These are phyloP conservation scores for Phytophthora tubulina DNA, from an alignment of 352 stramenopile species.

Conservation along the genomic window DNA sequence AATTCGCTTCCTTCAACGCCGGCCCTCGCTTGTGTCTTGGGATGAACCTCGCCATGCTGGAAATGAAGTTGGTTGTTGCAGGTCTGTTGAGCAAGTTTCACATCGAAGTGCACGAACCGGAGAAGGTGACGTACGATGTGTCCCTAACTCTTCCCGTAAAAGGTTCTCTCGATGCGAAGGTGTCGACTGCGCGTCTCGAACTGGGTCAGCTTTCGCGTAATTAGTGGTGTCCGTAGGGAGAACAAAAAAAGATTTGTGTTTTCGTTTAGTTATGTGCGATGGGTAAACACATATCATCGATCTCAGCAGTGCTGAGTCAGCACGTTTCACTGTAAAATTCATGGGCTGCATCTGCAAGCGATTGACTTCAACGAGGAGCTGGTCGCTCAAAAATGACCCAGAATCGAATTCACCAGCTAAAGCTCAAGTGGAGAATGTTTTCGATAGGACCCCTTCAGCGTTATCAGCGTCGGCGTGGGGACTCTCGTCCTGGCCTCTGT, in stretches of 20 bases:
- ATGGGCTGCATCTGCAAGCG: too few relatives aligned
- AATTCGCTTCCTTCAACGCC: conserved; percentile 56
- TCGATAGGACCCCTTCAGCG: conserved; percentile 3
- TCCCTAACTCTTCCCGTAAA: conserved; percentile 38
- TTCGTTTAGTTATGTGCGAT: too few relatives aligned
- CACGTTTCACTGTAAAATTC: too few relatives aligned
- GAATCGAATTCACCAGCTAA: conserved; percentile 1
- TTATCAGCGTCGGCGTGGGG: neutral
- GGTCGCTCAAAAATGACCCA: neutral
- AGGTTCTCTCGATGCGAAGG: conserved; percentile 26
- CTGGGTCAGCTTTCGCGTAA: too few relatives aligned
- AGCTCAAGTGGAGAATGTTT: conserved; percentile 5
- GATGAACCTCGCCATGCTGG: conserved; percentile 70
- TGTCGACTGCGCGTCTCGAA: too few relatives aligned
- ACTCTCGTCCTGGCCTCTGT: neutral
- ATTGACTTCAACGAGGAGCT: conserved; percentile 12
- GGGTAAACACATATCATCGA: too few relatives aligned
- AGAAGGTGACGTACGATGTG: conserved; percentile 52
- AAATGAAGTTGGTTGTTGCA: conserved; percentile 76
- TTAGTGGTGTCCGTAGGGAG: too few relatives aligned
- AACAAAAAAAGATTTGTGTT: too few relatives aligned
- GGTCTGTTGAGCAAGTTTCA: conserved; percentile 45
- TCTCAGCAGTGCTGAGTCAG: too few relatives aligned
- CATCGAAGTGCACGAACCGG: conserved; percentile 37
- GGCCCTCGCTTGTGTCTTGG: conserved; percentile 72